Evolutionary conservation across 2,329 filamentous ascomycete genomes (phyloP), one percentile per base, ranked within the genome.

Genomic region (Clonostachys sp.): DNA sequence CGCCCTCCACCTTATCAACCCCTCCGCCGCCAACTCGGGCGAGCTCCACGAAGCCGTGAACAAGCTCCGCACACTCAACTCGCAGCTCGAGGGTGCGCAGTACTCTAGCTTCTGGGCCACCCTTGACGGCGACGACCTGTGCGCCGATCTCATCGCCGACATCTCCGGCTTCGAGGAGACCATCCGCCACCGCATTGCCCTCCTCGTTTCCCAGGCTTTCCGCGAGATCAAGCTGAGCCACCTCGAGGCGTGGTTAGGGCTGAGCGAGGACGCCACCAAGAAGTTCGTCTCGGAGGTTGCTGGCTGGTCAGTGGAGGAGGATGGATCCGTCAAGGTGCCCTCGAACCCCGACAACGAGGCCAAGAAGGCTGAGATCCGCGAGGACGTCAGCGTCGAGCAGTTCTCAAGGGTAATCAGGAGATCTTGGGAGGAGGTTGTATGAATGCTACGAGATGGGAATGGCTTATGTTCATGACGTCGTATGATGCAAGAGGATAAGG

Each of bases 321-420:
- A 75, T 46, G 75, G 78, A 34, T 62, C 73, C 41, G 84, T 96
- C 53, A 81, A 82, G 66, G 81, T 99, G 48, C 94, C 94, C 48
- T 76, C 86, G 61, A 99, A 99, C 75, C 89, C 94, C 63, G 94
- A 99, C 72, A 96, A 96, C 67, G 92, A 97, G 81, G 94, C 91
- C 41, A 90, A 95, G 77, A 94, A 94, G 69, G 87, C 91, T 39
- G 88, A 96, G 67, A 95, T 96, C 61, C 83, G 91, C 60, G 94
- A 99, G 77, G 91, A 94, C 55, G 94, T 99, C 62, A 90, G 87
- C 70, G 86, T 95, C 50, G 89, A 94, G 57, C 90, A 90, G 74
- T 91, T 91, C 68, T 75, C 82, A 45, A 78, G 89, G 57, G 84
- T 95, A 52, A 83, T 96, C 53, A 80, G 87, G 68, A 80, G 91